Conservation (phyloP, 108 stramenopile species). For the Epithemia pelagica region DNA sequence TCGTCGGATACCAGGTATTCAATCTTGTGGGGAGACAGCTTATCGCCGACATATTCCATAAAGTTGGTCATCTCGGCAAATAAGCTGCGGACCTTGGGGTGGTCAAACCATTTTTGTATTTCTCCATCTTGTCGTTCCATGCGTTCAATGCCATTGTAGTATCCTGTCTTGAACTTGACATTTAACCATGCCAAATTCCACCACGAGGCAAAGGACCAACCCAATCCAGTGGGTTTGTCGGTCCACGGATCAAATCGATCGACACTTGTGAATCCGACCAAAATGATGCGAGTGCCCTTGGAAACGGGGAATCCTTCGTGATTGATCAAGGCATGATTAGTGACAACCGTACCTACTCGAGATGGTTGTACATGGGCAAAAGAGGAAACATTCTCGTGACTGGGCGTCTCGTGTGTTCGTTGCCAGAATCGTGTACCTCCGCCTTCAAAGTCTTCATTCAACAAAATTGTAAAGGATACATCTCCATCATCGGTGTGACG, state of each 20-base stretch:
- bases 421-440: slow-evolving; percentile 59
- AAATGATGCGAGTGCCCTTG: slow-evolving; percentile 48
- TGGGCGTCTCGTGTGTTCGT: slow-evolving; percentile 4
- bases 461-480: slow-evolving; percentile 49
- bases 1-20: slow-evolving; percentile 16
- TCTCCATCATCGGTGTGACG: slow-evolving; percentile 46
- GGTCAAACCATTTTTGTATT: slow-evolving; percentile 6
- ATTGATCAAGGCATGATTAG: slow-evolving; percentile 32
- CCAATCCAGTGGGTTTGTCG: slow-evolving; percentile 23
- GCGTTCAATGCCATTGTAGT: slow-evolving; percentile 8
- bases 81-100: slow-evolving; percentile 12
- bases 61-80: slow-evolving; percentile 11
- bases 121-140: neutral
- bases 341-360: slow-evolving; percentile 34
- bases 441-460: slow-evolving; percentile 61
- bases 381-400: neutral
- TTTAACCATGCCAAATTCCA: slow-evolving; percentile 39
- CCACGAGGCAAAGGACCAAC: slow-evolving; percentile 44
- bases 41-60: slow-evolving; percentile 22
- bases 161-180: slow-evolving; percentile 34
- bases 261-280: slow-evolving; percentile 55
- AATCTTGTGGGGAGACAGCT: slow-evolving; percentile 11
- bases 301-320: slow-evolving; percentile 55
- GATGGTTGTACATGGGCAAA: slow-evolving; percentile 40
- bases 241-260: slow-evolving; percentile 53